Evolutionary conservation across 1,284 basidiomycete species (phyloP).

Genomic region (Irpex sp.): DNA sequence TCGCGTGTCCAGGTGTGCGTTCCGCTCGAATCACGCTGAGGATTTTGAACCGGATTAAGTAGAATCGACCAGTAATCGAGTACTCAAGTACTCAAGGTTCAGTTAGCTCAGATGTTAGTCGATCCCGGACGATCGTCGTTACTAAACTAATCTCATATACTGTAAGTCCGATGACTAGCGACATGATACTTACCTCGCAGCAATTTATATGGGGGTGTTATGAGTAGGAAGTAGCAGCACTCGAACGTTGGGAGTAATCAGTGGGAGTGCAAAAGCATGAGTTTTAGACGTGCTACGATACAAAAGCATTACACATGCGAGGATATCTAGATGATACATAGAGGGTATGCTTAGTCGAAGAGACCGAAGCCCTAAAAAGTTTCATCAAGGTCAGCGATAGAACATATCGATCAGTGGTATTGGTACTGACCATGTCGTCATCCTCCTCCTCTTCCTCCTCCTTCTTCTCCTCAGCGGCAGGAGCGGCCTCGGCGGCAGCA

Average conservation of each 20-base stretch:
- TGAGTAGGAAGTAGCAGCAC: too few species aligned
- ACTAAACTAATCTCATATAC: too few species aligned
- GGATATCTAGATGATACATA: neutral
- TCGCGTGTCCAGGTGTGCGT: too few species aligned
- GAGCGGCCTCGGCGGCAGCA: slow-evolving; percentile 42
- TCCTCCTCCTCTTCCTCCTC: slow-evolving; percentile 80
- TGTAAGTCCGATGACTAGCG: too few species aligned
- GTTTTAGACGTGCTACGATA: slow-evolving; percentile 1
- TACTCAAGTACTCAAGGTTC: too few species aligned
- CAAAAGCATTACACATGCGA: slow-evolving; percentile 8
- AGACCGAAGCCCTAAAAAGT: slow-evolving; percentile 67
- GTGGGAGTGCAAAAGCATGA: neutral
- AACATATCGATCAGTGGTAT: neutral
- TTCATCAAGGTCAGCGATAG: neutral
- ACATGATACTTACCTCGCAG: too few species aligned
- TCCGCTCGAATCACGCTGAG: too few species aligned
- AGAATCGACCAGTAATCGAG: too few species aligned
- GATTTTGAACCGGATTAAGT: too few species aligned
- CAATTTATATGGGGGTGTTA: too few species aligned
- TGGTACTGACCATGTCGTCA: slow-evolving; percentile 62
- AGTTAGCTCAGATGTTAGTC: too few species aligned
- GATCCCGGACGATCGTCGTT: too few species aligned
- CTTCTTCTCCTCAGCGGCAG: slow-evolving; percentile 47
- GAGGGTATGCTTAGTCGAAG: slow-evolving; percentile 59
- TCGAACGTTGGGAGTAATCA: neutral